Conservation (phyloP, 2,329 filamentous ascomycete species). For the Phaeosphaeria sp. region DNA sequence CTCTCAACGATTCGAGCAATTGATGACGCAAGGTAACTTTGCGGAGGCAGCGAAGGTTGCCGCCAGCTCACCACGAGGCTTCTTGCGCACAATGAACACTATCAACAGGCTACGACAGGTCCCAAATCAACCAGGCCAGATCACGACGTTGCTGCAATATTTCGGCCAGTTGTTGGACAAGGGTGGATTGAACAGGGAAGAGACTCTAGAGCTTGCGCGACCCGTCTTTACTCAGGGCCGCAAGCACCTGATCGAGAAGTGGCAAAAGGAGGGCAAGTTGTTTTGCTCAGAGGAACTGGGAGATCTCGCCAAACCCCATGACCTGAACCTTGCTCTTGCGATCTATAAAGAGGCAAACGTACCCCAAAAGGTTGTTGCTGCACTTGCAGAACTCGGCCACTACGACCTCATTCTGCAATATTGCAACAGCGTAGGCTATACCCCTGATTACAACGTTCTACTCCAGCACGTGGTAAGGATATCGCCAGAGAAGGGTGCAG, state of each 20-base stretch:
- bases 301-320: slow-evolving; percentile 89
- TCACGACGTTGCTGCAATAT: slow-evolving; percentile 95
- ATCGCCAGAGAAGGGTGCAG: slow-evolving; percentile 90
- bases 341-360: slow-evolving; percentile 93
- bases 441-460: slow-evolving; percentile 92
- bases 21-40: slow-evolving; percentile 81
- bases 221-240: slow-evolving; percentile 92
- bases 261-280: slow-evolving; percentile 95
- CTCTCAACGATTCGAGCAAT: slow-evolving; percentile 87
- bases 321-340: slow-evolving; percentile 82
- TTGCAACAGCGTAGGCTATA: slow-evolving; percentile 81
- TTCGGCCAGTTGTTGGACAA: slow-evolving; percentile 98
- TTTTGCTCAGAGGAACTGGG: slow-evolving; percentile 96
- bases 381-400: slow-evolving; percentile 92
- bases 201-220: slow-evolving; percentile 90
- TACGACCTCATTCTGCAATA: slow-evolving; percentile 98
- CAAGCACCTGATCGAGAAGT: slow-evolving; percentile 96
- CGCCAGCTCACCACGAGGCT: slow-evolving; percentile 93
- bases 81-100: slow-evolving; percentile 90
- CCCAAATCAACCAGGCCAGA: slow-evolving; percentile 79
- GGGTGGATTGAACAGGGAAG: slow-evolving; percentile 87
- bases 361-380: slow-evolving; percentile 91
- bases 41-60: slow-evolving; percentile 92
- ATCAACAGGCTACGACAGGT: slow-evolving; percentile 95
- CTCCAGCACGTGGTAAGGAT: slow-evolving; percentile 83